Percentiles rank a stretch among this genome's conserved stretches.
Conservation (phyloP, 495 filamentous ascomycete genomes). For the Talaromyces borbonicus region DNA sequence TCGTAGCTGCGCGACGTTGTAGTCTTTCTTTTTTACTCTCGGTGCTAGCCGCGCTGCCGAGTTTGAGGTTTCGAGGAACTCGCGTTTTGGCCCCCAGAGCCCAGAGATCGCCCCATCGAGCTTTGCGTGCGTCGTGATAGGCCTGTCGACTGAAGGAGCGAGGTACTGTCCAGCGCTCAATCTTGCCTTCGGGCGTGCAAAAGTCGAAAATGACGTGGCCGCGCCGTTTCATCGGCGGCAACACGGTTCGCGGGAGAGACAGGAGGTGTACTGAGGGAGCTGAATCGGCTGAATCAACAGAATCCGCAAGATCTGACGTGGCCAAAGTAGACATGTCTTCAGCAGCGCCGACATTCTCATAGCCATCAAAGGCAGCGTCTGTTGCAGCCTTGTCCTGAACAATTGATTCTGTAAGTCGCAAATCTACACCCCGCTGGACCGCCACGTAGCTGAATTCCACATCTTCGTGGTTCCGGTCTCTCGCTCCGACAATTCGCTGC, state of each 20-base stretch:
- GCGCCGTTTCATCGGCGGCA: slow-evolving; percentile 73
- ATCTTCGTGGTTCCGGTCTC: slow-evolving; percentile 77
- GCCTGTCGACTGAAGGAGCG: slow-evolving; percentile 68
- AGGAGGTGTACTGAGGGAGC: slow-evolving; percentile 45
- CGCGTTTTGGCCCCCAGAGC: slow-evolving; percentile 88
- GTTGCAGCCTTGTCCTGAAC: slow-evolving; percentile 33
- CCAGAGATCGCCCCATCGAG: slow-evolving; percentile 90
- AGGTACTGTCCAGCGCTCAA: slow-evolving; percentile 94
- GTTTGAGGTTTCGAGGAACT: slow-evolving; percentile 46
- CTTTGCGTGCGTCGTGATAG: slow-evolving; percentile 86
- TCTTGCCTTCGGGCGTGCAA: slow-evolving; percentile 73
- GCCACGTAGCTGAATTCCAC: slow-evolving; percentile 81
- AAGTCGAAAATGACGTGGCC: slow-evolving; percentile 85
- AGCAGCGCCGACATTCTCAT: slow-evolving; percentile 21
- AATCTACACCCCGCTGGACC: slow-evolving; percentile 65
- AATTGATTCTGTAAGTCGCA: slow-evolving; percentile 30
- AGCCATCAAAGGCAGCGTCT: slow-evolving; percentile 42
- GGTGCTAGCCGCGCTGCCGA: slow-evolving; percentile 51
- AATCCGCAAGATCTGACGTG: too few relatives aligned
- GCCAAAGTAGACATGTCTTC: too few relatives aligned
- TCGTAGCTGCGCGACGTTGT: slow-evolving; percentile 24
- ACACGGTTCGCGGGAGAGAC: slow-evolving; percentile 66
- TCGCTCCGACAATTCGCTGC: slow-evolving; percentile 63
- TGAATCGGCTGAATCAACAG: slow-evolving; percentile 1
- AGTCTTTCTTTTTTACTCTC: slow-evolving; percentile 41